Conservation (phyloP, 2,329 filamentous ascomycete genomes). For the Xylaria sp. region DNA sequence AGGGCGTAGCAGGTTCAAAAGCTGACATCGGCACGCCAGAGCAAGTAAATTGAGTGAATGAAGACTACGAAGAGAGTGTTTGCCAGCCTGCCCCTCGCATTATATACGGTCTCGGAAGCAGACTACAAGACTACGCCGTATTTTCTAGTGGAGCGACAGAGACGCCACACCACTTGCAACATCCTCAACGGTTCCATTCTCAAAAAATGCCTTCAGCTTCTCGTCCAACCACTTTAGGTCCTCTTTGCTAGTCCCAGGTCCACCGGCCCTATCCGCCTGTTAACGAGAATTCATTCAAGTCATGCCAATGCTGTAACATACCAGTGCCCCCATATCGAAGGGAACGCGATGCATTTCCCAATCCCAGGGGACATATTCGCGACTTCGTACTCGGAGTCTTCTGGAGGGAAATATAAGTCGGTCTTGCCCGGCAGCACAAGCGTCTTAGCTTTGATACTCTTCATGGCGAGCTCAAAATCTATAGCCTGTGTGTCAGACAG, state of each 20-base stretch:
- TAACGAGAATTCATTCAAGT: background rate
- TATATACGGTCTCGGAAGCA: background rate
- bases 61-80: background rate
- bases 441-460: constrained; percentile 76
- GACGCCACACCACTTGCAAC: constrained; percentile 11
- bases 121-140: too few relatives aligned
- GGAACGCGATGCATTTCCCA: constrained; percentile 53
- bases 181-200: constrained; percentile 35
- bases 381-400: constrained; percentile 82
- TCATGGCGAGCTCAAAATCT: constrained; percentile 73
- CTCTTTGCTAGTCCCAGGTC: constrained; percentile 75
- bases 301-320: constrained; percentile 24
- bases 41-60: background rate
- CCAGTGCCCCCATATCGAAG: constrained; percentile 59
- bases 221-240: constrained; percentile 79
- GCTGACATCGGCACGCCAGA: background rate
- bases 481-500: background rate
- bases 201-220: constrained; percentile 62
- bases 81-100: background rate
- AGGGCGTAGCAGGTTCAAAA: background rate
- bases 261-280: constrained; percentile 63
- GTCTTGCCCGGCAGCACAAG: constrained; percentile 78
- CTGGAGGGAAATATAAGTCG: constrained; percentile 84
- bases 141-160: constrained; percentile 13
- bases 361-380: constrained; percentile 53